Percentiles rank a stretch among this genome's conserved stretches.
Evolutionary conservation across 768 basidiomycete species (phyloP).

Genomic region (Russula earlei): DNA sequence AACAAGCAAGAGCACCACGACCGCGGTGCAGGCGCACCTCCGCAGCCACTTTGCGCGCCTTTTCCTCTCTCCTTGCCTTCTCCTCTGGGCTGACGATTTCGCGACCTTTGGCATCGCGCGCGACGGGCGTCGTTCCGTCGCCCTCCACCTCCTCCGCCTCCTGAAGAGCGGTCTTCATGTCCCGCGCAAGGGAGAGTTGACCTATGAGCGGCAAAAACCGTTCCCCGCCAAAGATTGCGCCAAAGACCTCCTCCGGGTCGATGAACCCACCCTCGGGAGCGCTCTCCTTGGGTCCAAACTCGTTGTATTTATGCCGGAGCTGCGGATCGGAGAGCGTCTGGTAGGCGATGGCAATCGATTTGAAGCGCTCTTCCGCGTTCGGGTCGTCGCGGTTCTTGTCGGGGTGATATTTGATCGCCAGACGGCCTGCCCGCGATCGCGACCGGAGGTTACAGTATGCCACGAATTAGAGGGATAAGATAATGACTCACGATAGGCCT

Average conservation of each 20-base stretch:
- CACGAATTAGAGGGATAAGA: not conserved
- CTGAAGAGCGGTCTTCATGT: conserved; percentile 90
- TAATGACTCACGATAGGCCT: conserved; percentile 63
- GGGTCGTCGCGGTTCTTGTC: conserved; percentile 91
- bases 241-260: conserved; percentile 69
- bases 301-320: conserved; percentile 80
- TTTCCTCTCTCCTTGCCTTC: conserved; percentile 50
- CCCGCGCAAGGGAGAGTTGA: conserved; percentile 74
- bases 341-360: conserved; percentile 83
- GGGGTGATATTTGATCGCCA: conserved; percentile 86
- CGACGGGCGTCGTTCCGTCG: conserved; percentile 31
- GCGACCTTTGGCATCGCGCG: conserved; percentile 42
- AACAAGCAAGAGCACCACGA: conserved; percentile 1
- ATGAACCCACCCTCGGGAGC: conserved; percentile 78
- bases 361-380: conserved; percentile 78
- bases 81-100: conserved; percentile 33
- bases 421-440: conserved; percentile 39
- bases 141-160: conserved; percentile 64
- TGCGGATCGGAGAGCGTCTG: conserved; percentile 73
- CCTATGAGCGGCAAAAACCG: conserved; percentile 83
- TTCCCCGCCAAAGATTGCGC: conserved; percentile 85
- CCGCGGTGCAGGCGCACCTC: conserved; percentile 42
- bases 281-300: conserved; percentile 79
- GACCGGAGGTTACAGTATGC: not conserved
- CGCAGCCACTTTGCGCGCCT: conserved; percentile 49